Conservation (phyloP, 139 green algal genomes). For the Volvox africanus region DNA sequence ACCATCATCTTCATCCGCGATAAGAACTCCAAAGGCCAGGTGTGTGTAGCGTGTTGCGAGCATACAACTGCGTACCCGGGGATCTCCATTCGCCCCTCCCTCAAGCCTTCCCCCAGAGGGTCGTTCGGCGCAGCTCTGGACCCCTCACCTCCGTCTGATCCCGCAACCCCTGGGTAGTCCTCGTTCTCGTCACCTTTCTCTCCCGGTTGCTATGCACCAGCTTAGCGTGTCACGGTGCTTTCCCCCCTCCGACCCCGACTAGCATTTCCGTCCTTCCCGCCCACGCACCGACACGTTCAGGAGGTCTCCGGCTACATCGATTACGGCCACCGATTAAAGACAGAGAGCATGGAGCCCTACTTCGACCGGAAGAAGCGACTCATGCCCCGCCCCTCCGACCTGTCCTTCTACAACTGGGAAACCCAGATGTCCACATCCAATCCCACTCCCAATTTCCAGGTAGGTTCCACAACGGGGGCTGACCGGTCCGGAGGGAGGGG, state of each 20-base stretch:
- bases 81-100: too few relatives aligned
- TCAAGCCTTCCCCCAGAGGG: too few relatives aligned
- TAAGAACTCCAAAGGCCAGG: slow-evolving; percentile 81
- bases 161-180: too few relatives aligned
- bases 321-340: slow-evolving; percentile 80
- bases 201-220: too few relatives aligned
- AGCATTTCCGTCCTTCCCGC: background rate
- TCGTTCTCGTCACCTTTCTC: too few relatives aligned
- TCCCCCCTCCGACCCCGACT: too few relatives aligned
- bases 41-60: background rate
- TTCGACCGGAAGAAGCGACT: slow-evolving; percentile 84
- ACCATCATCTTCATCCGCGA: slow-evolving; percentile 93
- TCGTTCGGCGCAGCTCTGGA: too few relatives aligned
- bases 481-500: background rate
- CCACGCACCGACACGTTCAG: slow-evolving; percentile 28
- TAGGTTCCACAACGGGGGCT: background rate
- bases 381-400: slow-evolving; percentile 86
- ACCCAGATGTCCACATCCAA: slow-evolving; percentile 86
- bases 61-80: too few relatives aligned
- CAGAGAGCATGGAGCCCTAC: slow-evolving; percentile 81
- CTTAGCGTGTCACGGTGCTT: too few relatives aligned
- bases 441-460: slow-evolving; percentile 90
- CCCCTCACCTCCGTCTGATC: too few relatives aligned
- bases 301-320: slow-evolving; percentile 94
- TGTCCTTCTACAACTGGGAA: slow-evolving; percentile 95